Evolutionary conservation across 1,139 yeast species (phyloP).

Genomic region (Suhomyces maxii): DNA sequence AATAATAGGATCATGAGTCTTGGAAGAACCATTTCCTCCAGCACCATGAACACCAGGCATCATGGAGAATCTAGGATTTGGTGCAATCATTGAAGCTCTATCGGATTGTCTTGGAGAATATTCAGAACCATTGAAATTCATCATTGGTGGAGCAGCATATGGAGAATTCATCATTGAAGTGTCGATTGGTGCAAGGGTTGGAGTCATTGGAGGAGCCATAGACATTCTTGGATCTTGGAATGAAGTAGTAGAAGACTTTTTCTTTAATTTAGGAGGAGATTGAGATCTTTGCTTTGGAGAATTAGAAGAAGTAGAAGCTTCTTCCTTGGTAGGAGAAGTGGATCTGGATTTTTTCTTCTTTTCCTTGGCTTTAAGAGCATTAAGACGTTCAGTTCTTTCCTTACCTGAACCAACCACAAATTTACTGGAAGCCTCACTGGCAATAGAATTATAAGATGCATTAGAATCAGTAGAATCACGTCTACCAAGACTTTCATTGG

Average conservation of each 20-base stretch:
- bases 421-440: slow-evolving; percentile 38
- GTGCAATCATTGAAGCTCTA: slow-evolving; percentile 21
- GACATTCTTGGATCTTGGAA: slow-evolving; percentile 14
- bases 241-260: slow-evolving; percentile 11
- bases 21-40: slow-evolving; percentile 8
- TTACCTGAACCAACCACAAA: slow-evolving; percentile 31
- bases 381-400: slow-evolving; percentile 19
- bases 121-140: slow-evolving; percentile 22
- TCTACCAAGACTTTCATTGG: slow-evolving; percentile 20
- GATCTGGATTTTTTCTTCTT: slow-evolving; percentile 9
- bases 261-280: slow-evolving; percentile 7
- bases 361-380: slow-evolving; percentile 10
- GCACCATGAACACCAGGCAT: slow-evolving; percentile 7
- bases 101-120: slow-evolving; percentile 10
- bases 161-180: slow-evolving; percentile 13
- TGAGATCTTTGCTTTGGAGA: slow-evolving; percentile 6
- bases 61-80: slow-evolving; percentile 9
- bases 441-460: slow-evolving; percentile 36
- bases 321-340: slow-evolving; percentile 7
- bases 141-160: slow-evolving; percentile 23
- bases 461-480: slow-evolving; percentile 24
- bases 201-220: slow-evolving; percentile 15
- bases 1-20: slow-evolving; percentile 21
- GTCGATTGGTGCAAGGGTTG: slow-evolving; percentile 10
- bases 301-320: background rate